Conservation (phyloP, 2,329 filamentous ascomycete species). For the Eutypa lata region DNA sequence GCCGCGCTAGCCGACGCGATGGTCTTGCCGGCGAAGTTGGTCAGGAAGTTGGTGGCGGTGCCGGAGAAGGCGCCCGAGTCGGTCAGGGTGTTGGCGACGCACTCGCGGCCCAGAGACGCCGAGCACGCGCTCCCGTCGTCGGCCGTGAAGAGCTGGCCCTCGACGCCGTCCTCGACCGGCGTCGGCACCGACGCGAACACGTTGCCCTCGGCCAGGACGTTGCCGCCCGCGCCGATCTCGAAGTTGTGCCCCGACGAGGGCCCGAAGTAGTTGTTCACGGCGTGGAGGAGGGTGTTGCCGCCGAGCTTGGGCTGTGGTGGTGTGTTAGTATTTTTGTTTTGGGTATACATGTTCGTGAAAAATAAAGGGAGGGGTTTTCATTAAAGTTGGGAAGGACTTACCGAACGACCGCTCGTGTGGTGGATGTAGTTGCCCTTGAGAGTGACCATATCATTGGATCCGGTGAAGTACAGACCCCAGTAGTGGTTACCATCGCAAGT, state of each 20-base stretch:
- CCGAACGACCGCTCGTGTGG: conserved; percentile 36
- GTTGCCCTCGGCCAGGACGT: conserved; percentile 48
- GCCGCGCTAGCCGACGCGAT: conserved; percentile 41
- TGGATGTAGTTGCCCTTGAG: conserved; percentile 42
- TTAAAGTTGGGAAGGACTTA: too few relatives aligned
- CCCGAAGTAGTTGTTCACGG: conserved; percentile 39
- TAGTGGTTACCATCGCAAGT: conserved; percentile 43
- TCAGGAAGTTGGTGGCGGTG: conserved; percentile 43
- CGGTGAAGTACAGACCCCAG: conserved; percentile 40
- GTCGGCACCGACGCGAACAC: conserved; percentile 44
- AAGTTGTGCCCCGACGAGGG: conserved; percentile 41
- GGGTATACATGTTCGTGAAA: too few relatives aligned
- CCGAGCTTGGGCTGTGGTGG: conserved; percentile 33
- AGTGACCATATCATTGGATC: conserved; percentile 36
- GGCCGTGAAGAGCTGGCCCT: conserved; percentile 32
- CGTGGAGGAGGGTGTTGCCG: conserved; percentile 30
- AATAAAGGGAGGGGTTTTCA: too few relatives aligned
- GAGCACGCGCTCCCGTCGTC: conserved; percentile 39
- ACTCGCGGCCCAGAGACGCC: conserved; percentile 43
- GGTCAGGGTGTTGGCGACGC: conserved; percentile 47
- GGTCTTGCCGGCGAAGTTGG: conserved; percentile 48
- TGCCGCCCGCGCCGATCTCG: conserved; percentile 33
- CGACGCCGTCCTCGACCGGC: conserved; percentile 28
- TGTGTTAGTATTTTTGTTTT: too few relatives aligned
- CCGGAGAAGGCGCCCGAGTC: conserved; percentile 35